Percentiles rank a stretch among this genome's conserved stretches.
Evolutionary conservation across 2,329 filamentous ascomycete species (phyloP).

Genomic region (Nothophoma quercina): DNA sequence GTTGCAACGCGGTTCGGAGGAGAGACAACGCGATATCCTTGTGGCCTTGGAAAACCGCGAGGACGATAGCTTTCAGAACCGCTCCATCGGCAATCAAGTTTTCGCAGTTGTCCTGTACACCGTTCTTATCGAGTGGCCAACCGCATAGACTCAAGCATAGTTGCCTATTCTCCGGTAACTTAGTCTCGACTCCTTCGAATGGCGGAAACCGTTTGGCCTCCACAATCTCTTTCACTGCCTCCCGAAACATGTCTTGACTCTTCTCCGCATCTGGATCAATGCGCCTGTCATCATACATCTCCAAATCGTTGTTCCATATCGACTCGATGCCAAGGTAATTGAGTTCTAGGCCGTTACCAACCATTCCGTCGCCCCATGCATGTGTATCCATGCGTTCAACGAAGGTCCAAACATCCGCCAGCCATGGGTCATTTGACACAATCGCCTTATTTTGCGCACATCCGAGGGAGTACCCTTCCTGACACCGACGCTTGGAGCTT

Average conservation of each 20-base stretch:
- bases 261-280: conserved; percentile 45
- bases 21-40: conserved; percentile 73
- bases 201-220: conserved; percentile 67
- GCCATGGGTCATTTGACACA: conserved; percentile 74
- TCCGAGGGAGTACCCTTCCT: conserved; percentile 65
- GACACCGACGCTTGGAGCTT: conserved; percentile 61
- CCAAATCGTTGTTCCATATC: conserved; percentile 75
- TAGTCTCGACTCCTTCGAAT: conserved; percentile 70
- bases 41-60: conserved; percentile 77
- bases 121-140: conserved; percentile 68
- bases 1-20: conserved; percentile 71
- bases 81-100: conserved; percentile 60
- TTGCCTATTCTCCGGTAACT: conserved; percentile 73
- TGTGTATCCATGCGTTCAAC: conserved; percentile 71
- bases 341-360: conserved; percentile 71
- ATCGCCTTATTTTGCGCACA: conserved; percentile 70
- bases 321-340: conserved; percentile 77
- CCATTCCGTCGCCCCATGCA: conserved; percentile 73
- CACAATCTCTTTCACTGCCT: conserved; percentile 68
- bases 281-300: conserved; percentile 55
- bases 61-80: conserved; percentile 79
- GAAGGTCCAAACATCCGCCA: conserved; percentile 82
- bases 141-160: conserved; percentile 78
- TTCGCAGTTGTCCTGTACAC: conserved; percentile 58
- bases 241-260: conserved; percentile 65